phyloP scores from a whole-genome alignment of 2,329 filamentous ascomycete species.

The Ustilaginoidea virens region DNA sequence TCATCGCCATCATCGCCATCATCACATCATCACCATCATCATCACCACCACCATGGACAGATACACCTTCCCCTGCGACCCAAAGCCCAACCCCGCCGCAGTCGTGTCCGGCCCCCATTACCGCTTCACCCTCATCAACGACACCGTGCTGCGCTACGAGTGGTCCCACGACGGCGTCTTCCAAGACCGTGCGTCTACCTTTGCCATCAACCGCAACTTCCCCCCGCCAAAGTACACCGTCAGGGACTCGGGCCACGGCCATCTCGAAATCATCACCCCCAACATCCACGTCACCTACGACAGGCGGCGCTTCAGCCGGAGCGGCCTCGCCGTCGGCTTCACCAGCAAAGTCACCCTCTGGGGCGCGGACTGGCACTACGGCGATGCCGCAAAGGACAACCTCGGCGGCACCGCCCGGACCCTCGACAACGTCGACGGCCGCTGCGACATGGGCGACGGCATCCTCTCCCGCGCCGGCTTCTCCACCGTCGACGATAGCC shows the following conservation, averaged over 20 bases:
- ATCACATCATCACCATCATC: neutral
- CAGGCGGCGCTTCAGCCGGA: slow-evolving; percentile 35
- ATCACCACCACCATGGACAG: slow-evolving; percentile 1
- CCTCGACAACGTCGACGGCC: slow-evolving; percentile 35
- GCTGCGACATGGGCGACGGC: slow-evolving; percentile 31
- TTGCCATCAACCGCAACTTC: slow-evolving; percentile 36
- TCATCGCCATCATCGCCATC: neutral
- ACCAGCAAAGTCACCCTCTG: slow-evolving; percentile 17
- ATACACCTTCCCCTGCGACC: slow-evolving; percentile 3
- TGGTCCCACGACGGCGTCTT: slow-evolving; percentile 44
- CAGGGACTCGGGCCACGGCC: slow-evolving; percentile 25
- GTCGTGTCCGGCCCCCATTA: slow-evolving; percentile 20
- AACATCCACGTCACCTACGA: slow-evolving; percentile 42
- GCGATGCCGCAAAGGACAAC: slow-evolving; percentile 21
- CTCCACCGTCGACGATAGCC: slow-evolving; percentile 35
- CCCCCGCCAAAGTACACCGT: slow-evolving; percentile 27
- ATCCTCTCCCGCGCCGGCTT: slow-evolving; percentile 35
- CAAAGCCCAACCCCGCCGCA: slow-evolving; percentile 1
- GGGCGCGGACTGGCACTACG: slow-evolving; percentile 29
- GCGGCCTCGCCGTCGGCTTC: slow-evolving; percentile 31
- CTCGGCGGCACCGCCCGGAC: slow-evolving; percentile 36
- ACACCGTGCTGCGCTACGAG: slow-evolving; percentile 43
- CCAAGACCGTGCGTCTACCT: slow-evolving; percentile 45
- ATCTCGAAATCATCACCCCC: slow-evolving; percentile 38
- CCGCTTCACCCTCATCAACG: slow-evolving; percentile 43